Evolutionary conservation across 768 basidiomycete species (phyloP).

Genomic region (Lactarius trivialis): DNA sequence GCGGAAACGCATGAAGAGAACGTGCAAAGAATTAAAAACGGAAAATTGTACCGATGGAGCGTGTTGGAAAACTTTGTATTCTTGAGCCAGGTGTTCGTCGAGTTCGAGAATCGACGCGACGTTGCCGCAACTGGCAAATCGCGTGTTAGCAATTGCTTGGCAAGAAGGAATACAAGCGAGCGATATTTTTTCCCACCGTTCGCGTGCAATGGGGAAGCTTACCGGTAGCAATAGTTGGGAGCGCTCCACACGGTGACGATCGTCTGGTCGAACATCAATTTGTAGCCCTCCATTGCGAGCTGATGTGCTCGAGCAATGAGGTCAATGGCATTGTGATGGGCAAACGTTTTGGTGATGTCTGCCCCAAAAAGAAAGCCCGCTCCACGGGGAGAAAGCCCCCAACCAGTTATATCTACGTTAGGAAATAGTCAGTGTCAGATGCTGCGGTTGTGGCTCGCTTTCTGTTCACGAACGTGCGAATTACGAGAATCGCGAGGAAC

Average conservation of each 20-base stretch:
- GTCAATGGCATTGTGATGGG: slow-evolving; percentile 87
- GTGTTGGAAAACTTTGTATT: slow-evolving; percentile 93
- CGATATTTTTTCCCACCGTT: background rate
- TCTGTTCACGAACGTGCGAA: background rate
- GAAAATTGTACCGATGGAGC: slow-evolving; percentile 64
- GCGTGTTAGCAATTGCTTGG: slow-evolving; percentile 3
- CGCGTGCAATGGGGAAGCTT: slow-evolving; percentile 7
- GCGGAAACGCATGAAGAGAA: background rate
- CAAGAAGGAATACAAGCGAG: background rate
- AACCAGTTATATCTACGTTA: slow-evolving; percentile 73
- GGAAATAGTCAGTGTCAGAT: background rate
- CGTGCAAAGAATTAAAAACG: background rate
- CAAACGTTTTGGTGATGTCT: slow-evolving; percentile 85
- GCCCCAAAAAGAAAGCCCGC: slow-evolving; percentile 94
- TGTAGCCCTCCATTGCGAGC: slow-evolving; percentile 95
- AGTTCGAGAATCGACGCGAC: slow-evolving; percentile 92
- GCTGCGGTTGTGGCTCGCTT: background rate
- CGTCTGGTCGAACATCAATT: slow-evolving; percentile 91
- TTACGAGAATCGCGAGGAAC: background rate
- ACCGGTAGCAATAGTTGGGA: slow-evolving; percentile 98
- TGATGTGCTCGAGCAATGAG: slow-evolving; percentile 97
- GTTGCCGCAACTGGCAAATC: slow-evolving; percentile 72
- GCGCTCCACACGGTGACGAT: slow-evolving; percentile 99
- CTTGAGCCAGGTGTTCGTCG: slow-evolving; percentile 87
- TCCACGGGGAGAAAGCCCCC: slow-evolving; percentile 96